Conservation (phyloP, 148 eudicot genomes). For the Amaranthus hypochondriacus region DNA sequence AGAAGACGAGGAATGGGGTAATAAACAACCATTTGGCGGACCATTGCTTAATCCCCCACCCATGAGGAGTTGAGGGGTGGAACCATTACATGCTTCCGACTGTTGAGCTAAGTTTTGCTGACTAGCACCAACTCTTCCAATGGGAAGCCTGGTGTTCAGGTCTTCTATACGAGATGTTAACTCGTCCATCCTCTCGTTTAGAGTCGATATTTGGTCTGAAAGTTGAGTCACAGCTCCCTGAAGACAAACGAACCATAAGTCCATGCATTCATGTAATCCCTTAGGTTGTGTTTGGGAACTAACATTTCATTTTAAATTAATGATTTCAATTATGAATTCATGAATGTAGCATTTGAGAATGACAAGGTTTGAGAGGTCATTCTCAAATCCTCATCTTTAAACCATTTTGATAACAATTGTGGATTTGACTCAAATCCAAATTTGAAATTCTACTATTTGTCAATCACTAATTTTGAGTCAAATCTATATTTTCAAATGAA, state of each 20-base stretch:
- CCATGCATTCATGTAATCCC: background rate
- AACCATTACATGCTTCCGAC: conserved; percentile 67
- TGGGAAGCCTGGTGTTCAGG: conserved; percentile 55
- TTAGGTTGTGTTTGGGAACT: too few species aligned
- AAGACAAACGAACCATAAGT: conserved; percentile 11
- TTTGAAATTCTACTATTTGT: too few species aligned
- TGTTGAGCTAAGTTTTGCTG: conserved; percentile 75
- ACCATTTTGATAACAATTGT: too few species aligned
- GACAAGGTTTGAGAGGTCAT: too few species aligned
- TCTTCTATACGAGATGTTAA: conserved; percentile 85
- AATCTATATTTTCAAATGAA: too few species aligned
- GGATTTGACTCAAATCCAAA: too few species aligned
- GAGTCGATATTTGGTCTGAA: conserved; percentile 78
- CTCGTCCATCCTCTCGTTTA: conserved; percentile 90
- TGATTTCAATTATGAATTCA: too few species aligned
- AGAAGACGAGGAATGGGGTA: conserved; percentile 69
- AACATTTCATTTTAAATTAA: too few species aligned
- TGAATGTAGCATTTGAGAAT: too few species aligned
- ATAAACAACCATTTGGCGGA: conserved; percentile 38
- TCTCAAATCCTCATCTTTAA: too few species aligned
- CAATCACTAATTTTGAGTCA: too few species aligned
- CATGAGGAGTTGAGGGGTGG: conserved; percentile 44
- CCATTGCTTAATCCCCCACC: conserved; percentile 53
- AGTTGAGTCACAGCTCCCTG: conserved; percentile 80
- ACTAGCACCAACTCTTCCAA: conserved; percentile 44